These are phyloP conservation scores for Dactylonectria macrodidyma DNA, from an alignment of 2,329 filamentous ascomycete genomes.

Conservation along the genomic window DNA sequence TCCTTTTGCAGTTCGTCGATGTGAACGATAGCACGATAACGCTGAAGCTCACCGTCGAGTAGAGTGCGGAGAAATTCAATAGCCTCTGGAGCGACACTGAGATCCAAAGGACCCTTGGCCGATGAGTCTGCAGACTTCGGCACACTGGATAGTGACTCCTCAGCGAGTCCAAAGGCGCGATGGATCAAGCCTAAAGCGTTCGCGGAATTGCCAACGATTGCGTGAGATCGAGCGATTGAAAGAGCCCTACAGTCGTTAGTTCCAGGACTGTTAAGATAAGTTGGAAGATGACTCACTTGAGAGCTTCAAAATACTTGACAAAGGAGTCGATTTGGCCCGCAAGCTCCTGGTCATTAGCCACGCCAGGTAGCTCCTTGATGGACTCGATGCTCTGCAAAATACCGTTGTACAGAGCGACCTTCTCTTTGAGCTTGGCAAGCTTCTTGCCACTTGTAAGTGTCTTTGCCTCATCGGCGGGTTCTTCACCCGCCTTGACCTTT, in stretches of 20 bases:
- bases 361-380: constrained; percentile 89
- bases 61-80: constrained; percentile 71
- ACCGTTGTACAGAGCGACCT: constrained; percentile 90
- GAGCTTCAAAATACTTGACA: constrained; percentile 85
- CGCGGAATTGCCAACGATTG: constrained; percentile 77
- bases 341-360: constrained; percentile 86
- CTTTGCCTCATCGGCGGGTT: constrained; percentile 64
- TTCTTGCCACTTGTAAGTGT: constrained; percentile 82
- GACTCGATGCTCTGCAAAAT: constrained; percentile 92
- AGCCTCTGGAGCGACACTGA: constrained; percentile 76
- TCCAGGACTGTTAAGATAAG: not conserved
- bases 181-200: constrained; percentile 90
- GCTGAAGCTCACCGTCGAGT: constrained; percentile 81
- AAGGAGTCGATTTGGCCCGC: constrained; percentile 84
- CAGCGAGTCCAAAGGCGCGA: constrained; percentile 76
- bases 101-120: constrained; percentile 69
- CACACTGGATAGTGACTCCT: constrained; percentile 66
- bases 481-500: constrained; percentile 51
- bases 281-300: constrained; percentile 74
- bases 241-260: constrained; percentile 72
- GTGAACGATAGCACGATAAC: constrained; percentile 88
- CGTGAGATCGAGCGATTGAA: constrained; percentile 88
- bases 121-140: constrained; percentile 49
- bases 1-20: constrained; percentile 76
- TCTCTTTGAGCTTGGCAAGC: constrained; percentile 85